Evolutionary conservation across 441 rosid species (phyloP).

Genomic region (Geranium incanum): DNA sequence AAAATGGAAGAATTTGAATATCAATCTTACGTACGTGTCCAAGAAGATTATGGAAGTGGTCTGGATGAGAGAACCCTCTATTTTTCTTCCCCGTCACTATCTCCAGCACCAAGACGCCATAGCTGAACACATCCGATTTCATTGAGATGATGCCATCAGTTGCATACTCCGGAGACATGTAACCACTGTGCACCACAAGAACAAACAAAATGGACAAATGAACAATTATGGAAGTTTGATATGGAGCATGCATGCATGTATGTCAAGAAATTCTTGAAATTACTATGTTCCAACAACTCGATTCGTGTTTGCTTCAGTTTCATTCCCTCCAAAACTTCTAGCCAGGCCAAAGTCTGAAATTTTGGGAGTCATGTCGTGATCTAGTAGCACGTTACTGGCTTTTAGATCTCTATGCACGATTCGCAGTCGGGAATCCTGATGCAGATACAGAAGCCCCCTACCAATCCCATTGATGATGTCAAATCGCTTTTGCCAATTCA

Average conservation of each 20-base stretch:
- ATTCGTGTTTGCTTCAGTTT: conserved; percentile 26
- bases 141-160: conserved; percentile 11
- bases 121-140: conserved; percentile 21
- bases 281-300: conserved; percentile 34
- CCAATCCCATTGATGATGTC: conserved; percentile 32
- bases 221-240: not conserved
- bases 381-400: conserved; percentile 31
- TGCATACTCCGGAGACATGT: too few species aligned
- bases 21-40: not conserved
- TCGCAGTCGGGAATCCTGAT: conserved; percentile 33
- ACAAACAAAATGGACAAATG: not conserved
- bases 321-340: conserved; percentile 29
- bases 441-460: conserved; percentile 34
- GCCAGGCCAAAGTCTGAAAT: conserved; percentile 46
- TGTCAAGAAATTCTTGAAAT: conserved; percentile 3
- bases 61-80: conserved; percentile 20
- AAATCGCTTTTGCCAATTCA: conserved; percentile 29
- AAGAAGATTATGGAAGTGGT: conserved; percentile 4
- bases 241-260: not conserved
- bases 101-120: conserved; percentile 21
- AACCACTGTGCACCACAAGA: conserved; percentile 7
- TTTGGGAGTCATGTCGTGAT: conserved; percentile 37
- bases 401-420: conserved; percentile 36
- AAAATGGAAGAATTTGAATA: too few species aligned
- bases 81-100: conserved; percentile 18